These are phyloP conservation scores for Aspergillus piperis DNA, from an alignment of 2,329 filamentous ascomycete genomes.

Conservation along the genomic window DNA sequence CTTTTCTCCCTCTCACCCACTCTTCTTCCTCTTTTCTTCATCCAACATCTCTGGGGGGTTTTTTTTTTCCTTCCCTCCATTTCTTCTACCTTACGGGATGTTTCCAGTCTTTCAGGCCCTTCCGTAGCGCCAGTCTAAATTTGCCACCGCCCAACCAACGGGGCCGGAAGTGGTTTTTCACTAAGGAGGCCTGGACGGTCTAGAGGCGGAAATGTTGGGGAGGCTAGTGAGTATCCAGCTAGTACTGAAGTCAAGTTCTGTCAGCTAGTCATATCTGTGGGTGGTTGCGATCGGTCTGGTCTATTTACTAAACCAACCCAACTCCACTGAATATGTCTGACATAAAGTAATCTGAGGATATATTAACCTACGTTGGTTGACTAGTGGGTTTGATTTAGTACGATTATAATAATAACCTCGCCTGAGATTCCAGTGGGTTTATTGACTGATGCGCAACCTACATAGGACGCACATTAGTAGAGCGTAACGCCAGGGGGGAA, in stretches of 20 bases:
- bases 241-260: neutral
- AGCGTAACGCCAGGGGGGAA: neutral
- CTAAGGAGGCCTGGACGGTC: neutral
- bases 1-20: neutral
- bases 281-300: neutral
- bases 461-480: neutral
- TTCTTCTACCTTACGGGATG: neutral
- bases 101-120: slow-evolving; percentile 8
- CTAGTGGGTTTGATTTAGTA: too few relatives aligned
- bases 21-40: neutral
- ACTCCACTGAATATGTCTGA: neutral
- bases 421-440: neutral
- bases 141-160: slow-evolving; percentile 11
- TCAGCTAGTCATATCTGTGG: too few relatives aligned
- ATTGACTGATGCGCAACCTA: neutral
- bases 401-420: neutral
- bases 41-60: neutral
- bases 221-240: neutral
- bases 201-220: slow-evolving; percentile 8
- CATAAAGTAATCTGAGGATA: neutral
- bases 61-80: neutral
- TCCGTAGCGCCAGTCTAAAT: slow-evolving; percentile 4
- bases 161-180: neutral
- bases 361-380: neutral
- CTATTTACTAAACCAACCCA: neutral